Evolutionary conservation across 2,329 filamentous ascomycete genomes (phyloP).

Genomic region (Fusarium duplospermum): DNA sequence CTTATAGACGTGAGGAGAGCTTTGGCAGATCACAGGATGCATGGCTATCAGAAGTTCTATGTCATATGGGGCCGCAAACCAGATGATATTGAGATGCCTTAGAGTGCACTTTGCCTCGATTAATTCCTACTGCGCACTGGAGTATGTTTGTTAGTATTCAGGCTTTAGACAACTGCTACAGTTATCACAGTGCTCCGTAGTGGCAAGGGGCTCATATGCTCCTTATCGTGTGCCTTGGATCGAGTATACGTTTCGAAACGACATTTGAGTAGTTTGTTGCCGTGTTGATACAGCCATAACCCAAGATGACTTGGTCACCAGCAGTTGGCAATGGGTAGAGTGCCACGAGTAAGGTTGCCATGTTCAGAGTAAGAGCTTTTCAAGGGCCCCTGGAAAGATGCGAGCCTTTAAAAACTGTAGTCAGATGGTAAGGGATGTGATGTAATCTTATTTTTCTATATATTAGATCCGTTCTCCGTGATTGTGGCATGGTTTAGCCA

Average conservation of each 20-base stretch:
- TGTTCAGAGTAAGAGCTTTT: too few species aligned
- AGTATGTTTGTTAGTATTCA: not conserved
- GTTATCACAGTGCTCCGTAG: not conserved
- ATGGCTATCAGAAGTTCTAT: conserved; percentile 7
- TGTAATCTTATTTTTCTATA: too few species aligned
- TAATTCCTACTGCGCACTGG: not conserved
- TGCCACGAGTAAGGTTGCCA: not conserved
- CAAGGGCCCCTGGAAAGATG: too few species aligned
- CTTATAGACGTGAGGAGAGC: conserved; percentile 10
- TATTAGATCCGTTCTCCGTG: too few species aligned
- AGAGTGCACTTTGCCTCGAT: not conserved
- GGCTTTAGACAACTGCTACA: not conserved
- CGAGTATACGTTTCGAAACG: not conserved
- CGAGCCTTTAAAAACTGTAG: too few species aligned
- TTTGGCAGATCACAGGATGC: conserved; percentile 9
- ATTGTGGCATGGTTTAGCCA: too few species aligned
- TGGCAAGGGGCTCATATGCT: not conserved
- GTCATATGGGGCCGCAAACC: conserved; percentile 10
- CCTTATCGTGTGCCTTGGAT: not conserved
- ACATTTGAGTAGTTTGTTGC: not conserved
- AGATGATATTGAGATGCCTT: not conserved
- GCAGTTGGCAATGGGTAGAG: not conserved
- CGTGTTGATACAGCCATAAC: not conserved
- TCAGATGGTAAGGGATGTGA: too few species aligned
- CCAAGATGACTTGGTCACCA: not conserved